These are phyloP conservation scores for Udeniomyces megalosporus DNA, from an alignment of 768 basidiomycete species.

Conservation along the genomic window DNA sequence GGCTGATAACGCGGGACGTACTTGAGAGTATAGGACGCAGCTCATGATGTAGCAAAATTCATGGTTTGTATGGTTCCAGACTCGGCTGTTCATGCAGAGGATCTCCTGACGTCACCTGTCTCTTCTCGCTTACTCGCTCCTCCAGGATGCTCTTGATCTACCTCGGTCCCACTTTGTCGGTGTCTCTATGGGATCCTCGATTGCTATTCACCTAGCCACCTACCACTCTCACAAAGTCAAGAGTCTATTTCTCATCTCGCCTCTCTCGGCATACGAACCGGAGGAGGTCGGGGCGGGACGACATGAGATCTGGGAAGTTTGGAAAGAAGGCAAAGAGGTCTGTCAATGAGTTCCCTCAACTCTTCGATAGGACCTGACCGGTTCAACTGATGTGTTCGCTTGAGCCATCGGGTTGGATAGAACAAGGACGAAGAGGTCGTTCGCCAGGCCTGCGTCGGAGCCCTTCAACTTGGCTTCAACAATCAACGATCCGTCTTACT, in stretches of 20 bases:
- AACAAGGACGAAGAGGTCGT: not conserved
- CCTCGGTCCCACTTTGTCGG: constrained; percentile 11
- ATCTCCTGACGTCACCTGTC: not conserved
- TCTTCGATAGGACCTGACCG: no score
- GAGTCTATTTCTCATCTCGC: constrained; percentile 10
- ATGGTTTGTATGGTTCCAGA: not conserved
- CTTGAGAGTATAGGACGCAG: constrained; percentile 1
- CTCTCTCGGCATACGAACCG: constrained; percentile 4
- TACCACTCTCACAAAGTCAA: not conserved
- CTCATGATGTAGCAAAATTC: constrained; percentile 4
- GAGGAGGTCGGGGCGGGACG: constrained; percentile 10
- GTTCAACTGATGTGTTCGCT: no score
- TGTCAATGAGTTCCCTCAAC: no score
- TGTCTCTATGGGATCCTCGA: constrained; percentile 6
- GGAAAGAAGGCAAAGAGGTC: constrained; percentile 8
- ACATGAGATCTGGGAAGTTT: constrained; percentile 13
- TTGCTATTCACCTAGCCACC: constrained; percentile 1
- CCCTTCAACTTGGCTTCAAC: constrained; percentile 6
- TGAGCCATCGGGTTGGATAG: no score
- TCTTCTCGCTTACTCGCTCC: not conserved
- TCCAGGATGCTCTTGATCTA: constrained; percentile 1
- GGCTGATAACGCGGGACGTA: not conserved
- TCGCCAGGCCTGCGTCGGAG: constrained; percentile 1
- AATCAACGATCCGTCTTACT: not conserved
- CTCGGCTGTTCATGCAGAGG: no score